These are phyloP conservation scores for Heterobasidion parviporum DNA, from an alignment of 1,284 basidiomycete species.

Conservation along the genomic window DNA sequence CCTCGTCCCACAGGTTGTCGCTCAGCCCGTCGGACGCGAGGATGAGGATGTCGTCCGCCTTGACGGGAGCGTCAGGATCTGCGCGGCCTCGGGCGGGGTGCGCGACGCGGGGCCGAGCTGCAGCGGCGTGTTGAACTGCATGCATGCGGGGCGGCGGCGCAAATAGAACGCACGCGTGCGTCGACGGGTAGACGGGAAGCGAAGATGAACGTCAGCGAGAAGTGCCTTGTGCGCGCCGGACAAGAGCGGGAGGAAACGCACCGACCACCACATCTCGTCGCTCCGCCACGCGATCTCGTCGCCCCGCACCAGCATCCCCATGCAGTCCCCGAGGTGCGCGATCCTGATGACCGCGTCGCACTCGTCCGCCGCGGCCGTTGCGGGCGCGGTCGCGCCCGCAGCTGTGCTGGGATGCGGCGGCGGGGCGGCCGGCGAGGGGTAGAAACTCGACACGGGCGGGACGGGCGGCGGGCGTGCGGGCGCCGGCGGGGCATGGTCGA, in stretches of 20 bases:
- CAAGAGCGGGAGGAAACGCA: conserved; percentile 16
- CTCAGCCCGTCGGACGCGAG: conserved; percentile 86
- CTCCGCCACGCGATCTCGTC: conserved; percentile 81
- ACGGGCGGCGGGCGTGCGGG: conserved; percentile 23
- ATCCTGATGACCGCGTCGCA: conserved; percentile 76
- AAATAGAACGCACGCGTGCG: too few relatives aligned
- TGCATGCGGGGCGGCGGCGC: not conserved
- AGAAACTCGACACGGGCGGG: not conserved
- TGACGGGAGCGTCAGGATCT: conserved; percentile 68
- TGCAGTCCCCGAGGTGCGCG: conserved; percentile 91
- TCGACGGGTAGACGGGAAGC: too few relatives aligned
- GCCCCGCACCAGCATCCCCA: conserved; percentile 76
- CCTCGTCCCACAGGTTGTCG: conserved; percentile 94
- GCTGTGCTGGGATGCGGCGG: not conserved
- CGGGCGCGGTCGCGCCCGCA: not conserved
- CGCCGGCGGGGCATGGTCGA: conserved; percentile 34
- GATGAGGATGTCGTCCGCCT: conserved; percentile 83
- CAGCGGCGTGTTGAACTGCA: conserved; percentile 83
- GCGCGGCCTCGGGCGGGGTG: conserved; percentile 68
- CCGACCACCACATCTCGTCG: conserved; percentile 89
- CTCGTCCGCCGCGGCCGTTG: conserved; percentile 1
- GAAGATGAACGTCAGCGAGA: not conserved
- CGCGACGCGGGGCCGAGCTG: conserved; percentile 78
- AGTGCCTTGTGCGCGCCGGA: conserved; percentile 7
- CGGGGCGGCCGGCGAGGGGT: conserved; percentile 25